Base-by-base conservation (phyloP, 2,329 filamentous ascomycete genomes). In the Penicillium psychrosexuale region DNA sequence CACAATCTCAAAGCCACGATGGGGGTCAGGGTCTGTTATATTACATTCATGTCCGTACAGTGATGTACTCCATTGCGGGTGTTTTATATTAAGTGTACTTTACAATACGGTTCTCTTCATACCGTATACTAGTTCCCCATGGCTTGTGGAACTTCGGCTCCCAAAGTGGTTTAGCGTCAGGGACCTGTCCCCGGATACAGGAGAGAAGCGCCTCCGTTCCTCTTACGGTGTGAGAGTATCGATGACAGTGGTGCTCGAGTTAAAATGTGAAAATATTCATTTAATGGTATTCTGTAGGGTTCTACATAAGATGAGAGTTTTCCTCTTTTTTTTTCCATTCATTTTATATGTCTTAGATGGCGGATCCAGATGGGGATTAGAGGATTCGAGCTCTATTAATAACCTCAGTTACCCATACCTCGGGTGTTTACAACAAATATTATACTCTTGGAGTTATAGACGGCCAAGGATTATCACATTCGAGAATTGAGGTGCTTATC, bases 111-210 rank as follows among this genome's bases (percentile, higher is more conserved):
- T 58, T 34, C 43, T 28, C 0, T 0, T 19, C 11, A 27, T 58
- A 58, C 53, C 37, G 2, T 44, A 24, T 58, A n/a, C 49, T 33
- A 24, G 8, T 28, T 48, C 31, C 49, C 49, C 50, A 47, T 53
- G 42, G 37, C 37, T 47, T 27, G 30, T 48, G 28, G 36, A 27
- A 53, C 56, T 50, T 47, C 17, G 27, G n/a, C 17, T 34, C 51
- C 53, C 22, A 57, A 40, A 53, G 12, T 13, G 24, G 40, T 11
- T 38, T 60, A 59, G 56, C 56, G 54, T 49, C 56, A 57, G 47
- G 43, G 47, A 55, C 58, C 46, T 40, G 28, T 44, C 39, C 53
- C 53, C 56, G 13, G 50, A 47, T n/a, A 33, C 11, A 37, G 46
- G 46, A 19, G 31, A 34, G 42, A 33, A 22, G 22, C 38, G 22